Conservation (phyloP, 768 basidiomycete species). For the Leccinum imitatum region DNA sequence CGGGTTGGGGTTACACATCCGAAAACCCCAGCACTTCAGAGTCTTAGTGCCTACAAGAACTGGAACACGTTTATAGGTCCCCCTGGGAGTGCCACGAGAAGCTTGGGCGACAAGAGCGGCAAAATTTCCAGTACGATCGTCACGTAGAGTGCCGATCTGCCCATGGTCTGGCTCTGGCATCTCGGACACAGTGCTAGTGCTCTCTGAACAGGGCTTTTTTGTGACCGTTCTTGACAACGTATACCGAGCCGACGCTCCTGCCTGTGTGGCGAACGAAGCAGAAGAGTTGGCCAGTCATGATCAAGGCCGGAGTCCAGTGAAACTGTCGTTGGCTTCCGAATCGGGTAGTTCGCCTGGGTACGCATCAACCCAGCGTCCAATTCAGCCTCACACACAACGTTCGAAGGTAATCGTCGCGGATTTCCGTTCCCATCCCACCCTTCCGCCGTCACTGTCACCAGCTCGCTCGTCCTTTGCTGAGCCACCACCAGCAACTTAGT, state of each 20-base stretch:
- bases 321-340: constrained; percentile 24
- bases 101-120: too few relatives aligned
- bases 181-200: too few relatives aligned
- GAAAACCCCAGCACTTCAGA: constrained; percentile 94
- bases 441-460: constrained; percentile 13
- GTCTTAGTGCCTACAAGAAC: constrained; percentile 85
- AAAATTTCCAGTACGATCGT: too few relatives aligned
- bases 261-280: too few relatives aligned
- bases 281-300: too few relatives aligned
- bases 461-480: constrained; percentile 7
- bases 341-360: constrained; percentile 25
- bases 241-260: too few relatives aligned
- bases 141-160: too few relatives aligned
- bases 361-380: constrained; percentile 11
- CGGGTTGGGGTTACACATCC: constrained; percentile 99
- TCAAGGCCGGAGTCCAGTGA: too few relatives aligned
- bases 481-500: constrained; percentile 1
- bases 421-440: constrained; percentile 16
- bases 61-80: constrained; percentile 78
- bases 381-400: constrained; percentile 18
- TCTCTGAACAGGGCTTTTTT: too few relatives aligned
- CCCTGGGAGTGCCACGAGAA: too few relatives aligned
- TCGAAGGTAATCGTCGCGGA: constrained; percentile 30
- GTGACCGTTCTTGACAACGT: too few relatives aligned
- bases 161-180: too few relatives aligned